These are phyloP conservation scores for Diplodia seriata DNA, from an alignment of 2,329 filamentous ascomycete species.

Conservation along the genomic window DNA sequence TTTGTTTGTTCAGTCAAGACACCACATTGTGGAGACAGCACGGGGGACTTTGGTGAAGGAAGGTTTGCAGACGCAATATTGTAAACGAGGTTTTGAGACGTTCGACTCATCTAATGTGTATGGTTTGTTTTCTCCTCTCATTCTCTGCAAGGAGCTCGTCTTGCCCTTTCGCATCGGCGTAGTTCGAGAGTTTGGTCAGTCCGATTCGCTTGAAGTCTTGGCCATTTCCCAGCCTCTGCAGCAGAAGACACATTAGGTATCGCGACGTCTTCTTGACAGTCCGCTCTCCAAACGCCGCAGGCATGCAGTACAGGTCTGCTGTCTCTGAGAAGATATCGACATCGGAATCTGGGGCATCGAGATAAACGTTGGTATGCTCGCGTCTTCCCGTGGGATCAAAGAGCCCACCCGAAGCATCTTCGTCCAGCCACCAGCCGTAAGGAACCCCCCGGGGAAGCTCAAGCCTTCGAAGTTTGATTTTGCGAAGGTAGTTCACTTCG, in stretches of 20 bases:
- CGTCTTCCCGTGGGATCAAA: neutral
- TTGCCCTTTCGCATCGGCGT: neutral
- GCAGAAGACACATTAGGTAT: slow-evolving; percentile 34
- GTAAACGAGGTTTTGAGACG: neutral
- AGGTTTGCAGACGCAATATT: neutral
- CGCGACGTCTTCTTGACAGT: slow-evolving; percentile 31
- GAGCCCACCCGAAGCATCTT: neutral
- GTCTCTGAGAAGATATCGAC: slow-evolving; percentile 28
- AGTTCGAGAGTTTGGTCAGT: slow-evolving; percentile 2
- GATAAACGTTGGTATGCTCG: slow-evolving; percentile 34
- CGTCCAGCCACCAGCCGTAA: neutral
- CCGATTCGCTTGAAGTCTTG: neutral
- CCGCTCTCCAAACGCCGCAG: slow-evolving; percentile 33
- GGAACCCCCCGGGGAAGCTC: neutral
- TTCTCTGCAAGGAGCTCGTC: neutral
- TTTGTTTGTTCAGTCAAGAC: neutral
- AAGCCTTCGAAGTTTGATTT: neutral
- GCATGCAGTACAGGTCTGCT: slow-evolving; percentile 32
- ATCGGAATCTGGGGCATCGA: slow-evolving; percentile 34
- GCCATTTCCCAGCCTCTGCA: slow-evolving; percentile 10
- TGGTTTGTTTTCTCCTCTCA: neutral
- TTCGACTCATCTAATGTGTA: neutral
- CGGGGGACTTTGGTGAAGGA: neutral
- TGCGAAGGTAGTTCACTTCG: neutral
- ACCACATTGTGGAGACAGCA: too few species aligned